These are phyloP conservation scores for Cinnamomum micranthum DNA, from an alignment of 164 flowering plant species.

Conservation along the genomic window DNA sequence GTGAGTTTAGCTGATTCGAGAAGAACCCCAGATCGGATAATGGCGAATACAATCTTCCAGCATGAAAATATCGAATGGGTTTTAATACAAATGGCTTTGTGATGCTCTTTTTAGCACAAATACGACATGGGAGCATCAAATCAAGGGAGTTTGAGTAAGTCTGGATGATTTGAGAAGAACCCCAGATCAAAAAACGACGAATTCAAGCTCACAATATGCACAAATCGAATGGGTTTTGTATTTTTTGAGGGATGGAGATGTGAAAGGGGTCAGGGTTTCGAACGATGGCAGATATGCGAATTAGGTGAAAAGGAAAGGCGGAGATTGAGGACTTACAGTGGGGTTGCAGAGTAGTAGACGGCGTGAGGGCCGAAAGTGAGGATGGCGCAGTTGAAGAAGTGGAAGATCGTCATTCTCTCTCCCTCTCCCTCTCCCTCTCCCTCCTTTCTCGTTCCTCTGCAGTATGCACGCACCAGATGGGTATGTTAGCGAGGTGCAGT, in stretches of 20 bases:
- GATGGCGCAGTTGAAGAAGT: slow-evolving; percentile 98
- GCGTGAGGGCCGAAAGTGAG: slow-evolving; percentile 98
- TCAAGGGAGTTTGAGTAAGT: neutral
- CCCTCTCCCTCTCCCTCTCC: slow-evolving; percentile 13
- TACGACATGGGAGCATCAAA: neutral
- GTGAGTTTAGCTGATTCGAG: neutral
- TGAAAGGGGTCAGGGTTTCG: neutral
- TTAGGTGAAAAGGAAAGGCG: neutral
- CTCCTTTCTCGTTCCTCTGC: too few species aligned
- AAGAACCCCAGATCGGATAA: too few species aligned
- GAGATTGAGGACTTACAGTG: slow-evolving; percentile 48
- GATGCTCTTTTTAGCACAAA: neutral
- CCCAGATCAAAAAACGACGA: too few species aligned
- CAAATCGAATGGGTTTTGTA: too few species aligned
- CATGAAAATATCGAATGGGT: too few species aligned
- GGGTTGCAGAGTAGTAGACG: slow-evolving; percentile 97
- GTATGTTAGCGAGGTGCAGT: neutral
- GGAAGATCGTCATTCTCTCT: slow-evolving; percentile 78
- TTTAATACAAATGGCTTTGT: too few species aligned
- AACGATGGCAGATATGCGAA: slow-evolving; percentile 9
- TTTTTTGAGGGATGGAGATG: neutral
- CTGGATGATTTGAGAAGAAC: neutral
- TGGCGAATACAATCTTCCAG: too few species aligned
- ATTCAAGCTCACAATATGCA: too few species aligned
- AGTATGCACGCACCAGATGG: neutral